A percentile compares a stretch with the other conserved stretches of the same genome.
Evolutionary conservation across 352 stramenopile species (phyloP).

Genomic region (Globisporangium carolinianum): DNA sequence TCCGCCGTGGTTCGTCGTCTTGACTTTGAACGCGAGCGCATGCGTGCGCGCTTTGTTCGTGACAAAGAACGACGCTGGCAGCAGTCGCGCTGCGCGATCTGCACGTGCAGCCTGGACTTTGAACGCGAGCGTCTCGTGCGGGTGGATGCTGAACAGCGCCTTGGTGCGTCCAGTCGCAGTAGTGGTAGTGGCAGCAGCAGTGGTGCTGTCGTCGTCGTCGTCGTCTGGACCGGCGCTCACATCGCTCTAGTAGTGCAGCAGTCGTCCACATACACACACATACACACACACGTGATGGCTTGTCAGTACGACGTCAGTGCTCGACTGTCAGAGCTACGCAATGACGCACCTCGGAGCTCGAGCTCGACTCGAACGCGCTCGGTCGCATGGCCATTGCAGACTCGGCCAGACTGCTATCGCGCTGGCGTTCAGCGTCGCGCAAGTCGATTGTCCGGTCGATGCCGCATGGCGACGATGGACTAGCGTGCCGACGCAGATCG

Average conservation of each 20-base stretch:
- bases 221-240: slow-evolving; percentile 1
- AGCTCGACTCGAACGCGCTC: slow-evolving; percentile 3
- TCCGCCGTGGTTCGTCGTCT: slow-evolving; percentile 68
- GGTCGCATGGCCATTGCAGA: neutral
- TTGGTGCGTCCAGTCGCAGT: slow-evolving; percentile 5
- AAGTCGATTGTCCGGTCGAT: slow-evolving; percentile 11
- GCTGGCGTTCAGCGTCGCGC: neutral
- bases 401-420: slow-evolving; percentile 1
- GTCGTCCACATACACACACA: neutral
- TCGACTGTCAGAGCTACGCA: too few species aligned
- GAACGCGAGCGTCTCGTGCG: slow-evolving; percentile 36
- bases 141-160: slow-evolving; percentile 35
- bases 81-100: slow-evolving; percentile 8
- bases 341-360: slow-evolving; percentile 2
- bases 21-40: slow-evolving; percentile 69
- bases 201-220: slow-evolving; percentile 1
- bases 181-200: neutral
- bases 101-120: slow-evolving; percentile 29
- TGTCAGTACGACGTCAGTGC: too few species aligned
- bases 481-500: neutral
- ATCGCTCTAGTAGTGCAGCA: neutral
- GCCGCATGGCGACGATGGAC: neutral
- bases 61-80: slow-evolving; percentile 38
- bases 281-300: too few species aligned
- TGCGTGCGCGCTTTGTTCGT: slow-evolving; percentile 44